Evolutionary conservation across 2,329 filamentous ascomycete species (phyloP), one percentile per base, ranked within the genome.

Genomic region (Aquanectria penicillioides): DNA sequence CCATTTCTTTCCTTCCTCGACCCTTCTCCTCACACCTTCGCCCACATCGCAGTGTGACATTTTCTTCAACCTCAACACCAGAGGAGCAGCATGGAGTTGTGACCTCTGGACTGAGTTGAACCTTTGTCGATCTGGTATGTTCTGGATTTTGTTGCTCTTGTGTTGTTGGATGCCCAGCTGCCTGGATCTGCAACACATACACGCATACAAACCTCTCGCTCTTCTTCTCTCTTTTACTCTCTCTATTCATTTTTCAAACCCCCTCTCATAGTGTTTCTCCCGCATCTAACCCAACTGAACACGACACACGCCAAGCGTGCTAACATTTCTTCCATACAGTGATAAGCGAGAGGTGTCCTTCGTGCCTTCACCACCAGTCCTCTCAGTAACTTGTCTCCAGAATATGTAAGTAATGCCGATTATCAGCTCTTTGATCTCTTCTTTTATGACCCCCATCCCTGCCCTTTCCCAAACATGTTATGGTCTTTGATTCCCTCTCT

Each of bases 81-180:
- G 55, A 56, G 57, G 36, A 65, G 46, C 51, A 65, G 22, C 62
- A 25, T 54, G n/a, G 47, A 58, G 62, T 54, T 64, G 57, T 56
- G 17, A 20, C 29, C 52, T 50, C 48, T 64, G 22, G 29, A 41
- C 34, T 52, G 38, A 20, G 20, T 50, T 28, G 43, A 31, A 43
- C 46, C 31, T 36, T 48, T 38, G 26, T 37, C 38, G 18, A 18
- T 18, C 33, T 48, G 59, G 63, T 62, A 55, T n/a, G 55, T 54
- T 31, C 20, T 18, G 15, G 18, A 18, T 37, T 9, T 53, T 17
- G 9, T 23, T 37, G 11, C 26, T 18, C 8, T 20, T 23, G n/a
- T 29, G 12, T 38, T 17, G 8, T n/a, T 34, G 28, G 29, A 4
- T n/a, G 4, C 13, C 23, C 11, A 12, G 17, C 4, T 28, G 20